Percentiles rank a stretch among this genome's conserved stretches.
Conservation (phyloP, 306 rosid genomes). For the Citrullus amarus region DNA sequence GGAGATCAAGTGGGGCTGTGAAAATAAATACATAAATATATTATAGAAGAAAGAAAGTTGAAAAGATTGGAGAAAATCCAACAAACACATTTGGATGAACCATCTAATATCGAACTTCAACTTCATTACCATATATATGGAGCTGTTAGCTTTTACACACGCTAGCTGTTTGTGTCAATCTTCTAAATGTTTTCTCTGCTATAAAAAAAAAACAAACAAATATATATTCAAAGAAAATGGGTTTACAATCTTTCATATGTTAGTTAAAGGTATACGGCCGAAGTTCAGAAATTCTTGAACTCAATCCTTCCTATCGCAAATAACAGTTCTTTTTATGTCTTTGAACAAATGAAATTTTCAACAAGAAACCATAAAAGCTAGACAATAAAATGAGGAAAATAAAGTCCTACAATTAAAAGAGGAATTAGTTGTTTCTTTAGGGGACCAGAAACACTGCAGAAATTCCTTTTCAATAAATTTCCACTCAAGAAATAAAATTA, state of each 20-base stretch:
- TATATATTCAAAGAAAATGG: background rate
- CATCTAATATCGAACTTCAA: background rate
- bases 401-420: conserved; percentile 4
- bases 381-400: conserved; percentile 3
- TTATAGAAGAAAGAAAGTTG: background rate
- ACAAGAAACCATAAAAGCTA: conserved; percentile 5
- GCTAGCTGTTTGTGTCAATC: background rate
- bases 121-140: background rate
- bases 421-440: background rate
- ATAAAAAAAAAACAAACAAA: background rate
- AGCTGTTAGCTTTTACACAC: background rate
- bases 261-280: background rate
- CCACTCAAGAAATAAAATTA: background rate
- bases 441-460: conserved; percentile 10
- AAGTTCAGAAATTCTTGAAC: background rate
- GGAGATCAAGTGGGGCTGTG: conserved; percentile 1
- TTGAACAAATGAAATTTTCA: background rate
- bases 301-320: background rate
- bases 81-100: background rate
- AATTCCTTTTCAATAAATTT: background rate
- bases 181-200: background rate
- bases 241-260: background rate
- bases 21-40: background rate
- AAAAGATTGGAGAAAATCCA: background rate
- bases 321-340: background rate